Percentiles rank a stretch among this genome's conserved stretches.
These are phyloP conservation scores for Haplosporangium gracile DNA, from an alignment of 192 early-diverging fungal species.

Conservation along the genomic window DNA sequence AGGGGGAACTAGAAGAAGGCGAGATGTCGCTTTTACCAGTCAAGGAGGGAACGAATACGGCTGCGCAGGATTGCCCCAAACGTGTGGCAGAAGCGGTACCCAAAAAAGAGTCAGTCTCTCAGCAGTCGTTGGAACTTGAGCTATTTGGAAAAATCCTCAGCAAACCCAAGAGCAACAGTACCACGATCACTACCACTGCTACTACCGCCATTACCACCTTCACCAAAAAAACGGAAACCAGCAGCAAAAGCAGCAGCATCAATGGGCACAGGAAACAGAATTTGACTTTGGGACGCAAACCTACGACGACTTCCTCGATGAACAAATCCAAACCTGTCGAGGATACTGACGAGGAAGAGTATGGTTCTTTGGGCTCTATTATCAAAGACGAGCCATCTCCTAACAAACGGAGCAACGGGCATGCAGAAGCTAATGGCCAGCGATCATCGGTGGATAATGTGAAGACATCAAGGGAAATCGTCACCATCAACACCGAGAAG, in stretches of 20 bases:
- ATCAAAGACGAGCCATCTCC: background rate
- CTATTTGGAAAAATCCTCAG: constrained; percentile 28
- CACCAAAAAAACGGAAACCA: background rate
- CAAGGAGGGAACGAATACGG: background rate
- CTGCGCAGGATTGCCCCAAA: background rate
- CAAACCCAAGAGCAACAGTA: background rate
- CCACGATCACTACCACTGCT: background rate
- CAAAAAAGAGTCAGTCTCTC: constrained; percentile 8
- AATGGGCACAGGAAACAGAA: constrained; percentile 7
- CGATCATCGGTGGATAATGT: background rate
- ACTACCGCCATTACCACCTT: background rate
- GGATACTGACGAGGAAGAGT: constrained; percentile 15
- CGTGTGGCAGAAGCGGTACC: background rate
- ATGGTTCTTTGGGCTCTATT: constrained; percentile 17
- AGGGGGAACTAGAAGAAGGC: constrained; percentile 1
- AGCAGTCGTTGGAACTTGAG: constrained; percentile 34
- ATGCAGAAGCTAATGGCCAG: background rate
- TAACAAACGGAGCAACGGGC: background rate
- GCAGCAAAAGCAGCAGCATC: constrained; percentile 4
- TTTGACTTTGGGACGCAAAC: background rate
- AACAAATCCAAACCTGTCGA: background rate
- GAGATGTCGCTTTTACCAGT: background rate
- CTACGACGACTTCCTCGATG: background rate
- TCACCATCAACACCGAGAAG: constrained; percentile 31
- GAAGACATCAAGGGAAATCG: constrained; percentile 16